Evolutionary conservation across 192 early-diverging fungal genomes (phyloP).

Genomic region (Linnemannia zychae): DNA sequence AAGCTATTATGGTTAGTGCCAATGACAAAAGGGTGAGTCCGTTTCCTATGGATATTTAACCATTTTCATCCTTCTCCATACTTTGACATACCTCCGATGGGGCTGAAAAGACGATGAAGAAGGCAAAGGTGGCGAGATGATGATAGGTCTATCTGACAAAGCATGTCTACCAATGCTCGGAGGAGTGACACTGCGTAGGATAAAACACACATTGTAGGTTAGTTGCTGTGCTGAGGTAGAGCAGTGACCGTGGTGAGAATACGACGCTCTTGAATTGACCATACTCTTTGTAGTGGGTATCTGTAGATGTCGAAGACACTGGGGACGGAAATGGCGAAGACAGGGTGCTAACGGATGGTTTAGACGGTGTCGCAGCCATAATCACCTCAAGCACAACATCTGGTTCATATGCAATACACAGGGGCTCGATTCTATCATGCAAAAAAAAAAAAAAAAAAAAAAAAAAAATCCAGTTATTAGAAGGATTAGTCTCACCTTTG

Average conservation of each 20-base stretch:
- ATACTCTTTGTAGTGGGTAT: background rate
- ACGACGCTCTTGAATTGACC: background rate
- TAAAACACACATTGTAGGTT: background rate
- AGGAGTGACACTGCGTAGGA: background rate
- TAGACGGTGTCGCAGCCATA: background rate
- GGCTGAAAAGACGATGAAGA: background rate
- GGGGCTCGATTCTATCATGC: background rate
- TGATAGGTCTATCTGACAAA: background rate
- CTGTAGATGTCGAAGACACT: background rate
- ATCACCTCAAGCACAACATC: background rate
- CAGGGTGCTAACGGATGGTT: background rate
- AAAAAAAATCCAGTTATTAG: background rate
- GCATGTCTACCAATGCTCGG: background rate
- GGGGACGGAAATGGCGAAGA: background rate
- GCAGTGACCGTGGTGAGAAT: background rate
- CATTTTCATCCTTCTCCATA: too few species aligned
- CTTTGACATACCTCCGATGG: background rate
- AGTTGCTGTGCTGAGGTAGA: background rate
- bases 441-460: background rate
- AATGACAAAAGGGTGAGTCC: too few species aligned
- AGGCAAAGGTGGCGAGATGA: too few species aligned
- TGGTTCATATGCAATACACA: background rate
- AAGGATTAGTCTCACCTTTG: background rate
- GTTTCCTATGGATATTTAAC: too few species aligned
- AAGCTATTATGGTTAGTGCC: background rate